A percentile compares a stretch with the other conserved stretches of the same genome.
Evolutionary conservation across 768 basidiomycete genomes (phyloP).

Genomic region (Pleurotus tuber-regium): DNA sequence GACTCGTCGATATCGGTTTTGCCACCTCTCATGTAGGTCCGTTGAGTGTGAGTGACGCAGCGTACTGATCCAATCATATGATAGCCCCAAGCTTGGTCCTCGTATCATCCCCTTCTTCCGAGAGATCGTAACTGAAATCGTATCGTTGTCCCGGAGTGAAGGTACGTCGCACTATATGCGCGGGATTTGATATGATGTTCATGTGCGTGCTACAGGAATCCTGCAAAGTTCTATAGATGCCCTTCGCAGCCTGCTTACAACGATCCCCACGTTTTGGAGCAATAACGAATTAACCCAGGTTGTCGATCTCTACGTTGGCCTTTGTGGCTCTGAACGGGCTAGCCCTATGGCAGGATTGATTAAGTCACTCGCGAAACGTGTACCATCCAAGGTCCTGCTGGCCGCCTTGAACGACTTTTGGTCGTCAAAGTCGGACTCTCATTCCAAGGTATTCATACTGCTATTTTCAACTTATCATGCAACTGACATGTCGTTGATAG

Average conservation of each 20-base stretch:
- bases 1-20: conserved; percentile 52
- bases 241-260: conserved; percentile 65
- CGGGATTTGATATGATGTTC: conserved; percentile 4
- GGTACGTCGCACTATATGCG: conserved; percentile 25
- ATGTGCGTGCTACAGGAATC: no score
- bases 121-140: conserved; percentile 60
- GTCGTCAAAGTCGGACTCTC: conserved; percentile 33
- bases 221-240: conserved; percentile 39
- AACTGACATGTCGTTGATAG: conserved; percentile 18
- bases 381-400: conserved; percentile 65
- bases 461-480: neutral
- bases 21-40: conserved; percentile 57
- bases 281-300: conserved; percentile 54
- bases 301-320: conserved; percentile 54
- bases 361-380: conserved; percentile 68
- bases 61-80: neutral
- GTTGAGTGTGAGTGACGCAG: conserved; percentile 12
- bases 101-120: conserved; percentile 86
- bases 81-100: conserved; percentile 75
- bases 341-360: conserved; percentile 43
- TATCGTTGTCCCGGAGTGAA: conserved; percentile 42
- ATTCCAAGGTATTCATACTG: conserved; percentile 33
- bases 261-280: conserved; percentile 85
- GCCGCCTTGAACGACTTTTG: conserved; percentile 62
- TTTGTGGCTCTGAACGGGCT: conserved; percentile 30